Conservation (phyloP, 2,329 filamentous ascomycete genomes). For the Clonostachys byssicola region DNA sequence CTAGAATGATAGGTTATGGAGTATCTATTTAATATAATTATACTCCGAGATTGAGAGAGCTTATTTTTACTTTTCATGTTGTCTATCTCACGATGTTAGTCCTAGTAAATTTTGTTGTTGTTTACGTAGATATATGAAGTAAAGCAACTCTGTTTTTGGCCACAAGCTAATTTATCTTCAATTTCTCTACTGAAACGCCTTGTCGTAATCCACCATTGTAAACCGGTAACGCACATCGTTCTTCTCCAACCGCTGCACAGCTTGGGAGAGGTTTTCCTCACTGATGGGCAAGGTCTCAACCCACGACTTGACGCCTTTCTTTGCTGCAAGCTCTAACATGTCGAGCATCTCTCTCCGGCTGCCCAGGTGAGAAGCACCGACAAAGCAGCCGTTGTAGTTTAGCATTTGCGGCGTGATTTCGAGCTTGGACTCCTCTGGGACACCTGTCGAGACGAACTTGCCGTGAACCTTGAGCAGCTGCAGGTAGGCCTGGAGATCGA, state of each 20-base stretch:
- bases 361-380: slow-evolving; percentile 35
- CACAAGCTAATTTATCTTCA: too few relatives aligned
- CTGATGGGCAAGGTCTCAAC: slow-evolving; percentile 27
- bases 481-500: slow-evolving; percentile 60
- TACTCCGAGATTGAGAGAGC: too few relatives aligned
- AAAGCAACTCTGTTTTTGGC: too few relatives aligned
- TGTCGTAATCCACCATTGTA: slow-evolving; percentile 12
- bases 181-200: slow-evolving; percentile 6
- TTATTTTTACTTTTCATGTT: too few relatives aligned
- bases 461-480: slow-evolving; percentile 51
- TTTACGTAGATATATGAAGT: too few relatives aligned
- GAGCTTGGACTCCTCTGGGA: slow-evolving; percentile 26
- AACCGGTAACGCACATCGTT: slow-evolving; percentile 10
- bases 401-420: slow-evolving; percentile 17
- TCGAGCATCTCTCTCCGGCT: slow-evolving; percentile 44
- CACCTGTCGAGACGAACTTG: slow-evolving; percentile 48
- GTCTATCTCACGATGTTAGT: too few relatives aligned
- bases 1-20: too few relatives aligned
- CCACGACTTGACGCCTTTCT: slow-evolving; percentile 47
- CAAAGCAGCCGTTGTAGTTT: slow-evolving; percentile 45
- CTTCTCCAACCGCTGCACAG: slow-evolving; percentile 4
- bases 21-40: too few relatives aligned
- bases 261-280: slow-evolving; percentile 6
- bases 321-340: slow-evolving; percentile 48
- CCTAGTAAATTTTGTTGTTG: too few relatives aligned